Evolutionary conservation across 495 filamentous ascomycete genomes (phyloP).

Genomic region (Ramalina peruviana): DNA sequence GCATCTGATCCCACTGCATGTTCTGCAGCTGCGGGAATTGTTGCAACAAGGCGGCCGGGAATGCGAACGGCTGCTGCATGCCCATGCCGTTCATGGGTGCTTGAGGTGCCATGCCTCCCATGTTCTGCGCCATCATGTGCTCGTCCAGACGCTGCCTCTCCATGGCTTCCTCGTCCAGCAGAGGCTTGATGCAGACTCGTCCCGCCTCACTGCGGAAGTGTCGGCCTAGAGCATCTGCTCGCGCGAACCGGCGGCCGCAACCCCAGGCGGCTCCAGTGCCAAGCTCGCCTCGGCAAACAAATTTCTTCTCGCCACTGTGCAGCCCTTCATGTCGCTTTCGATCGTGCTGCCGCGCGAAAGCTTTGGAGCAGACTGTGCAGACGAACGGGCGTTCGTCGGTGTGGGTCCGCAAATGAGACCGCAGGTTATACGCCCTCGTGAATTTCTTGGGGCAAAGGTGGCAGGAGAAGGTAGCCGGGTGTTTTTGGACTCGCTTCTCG

Average conservation of each 20-base stretch:
- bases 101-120: conserved; percentile 9
- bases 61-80: conserved; percentile 40
- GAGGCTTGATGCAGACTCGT: conserved; percentile 86
- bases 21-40: conserved; percentile 84
- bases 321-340: conserved; percentile 84
- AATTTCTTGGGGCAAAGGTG: conserved; percentile 75
- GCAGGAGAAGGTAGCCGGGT: conserved; percentile 86
- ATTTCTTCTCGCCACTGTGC: conserved; percentile 91
- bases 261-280: conserved; percentile 77
- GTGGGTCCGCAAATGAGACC: conserved; percentile 84
- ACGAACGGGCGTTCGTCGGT: conserved; percentile 88
- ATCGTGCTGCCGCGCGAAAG: conserved; percentile 88
- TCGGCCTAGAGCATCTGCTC: conserved; percentile 88
- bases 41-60: conserved; percentile 75
- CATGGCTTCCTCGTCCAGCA: conserved; percentile 41
- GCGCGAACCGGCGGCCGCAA: conserved; percentile 83
- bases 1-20: conserved; percentile 60
- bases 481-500: conserved; percentile 70
- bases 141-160: conserved; percentile 16
- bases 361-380: conserved; percentile 93
- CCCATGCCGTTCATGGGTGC: conserved; percentile 8
- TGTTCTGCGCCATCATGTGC: conserved; percentile 14
- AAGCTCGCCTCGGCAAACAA: conserved; percentile 84
- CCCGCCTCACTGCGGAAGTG: conserved; percentile 96
- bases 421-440: conserved; percentile 78